A percentile compares a stretch with the other conserved stretches of the same genome.
These are phyloP conservation scores for Torulaspora pretoriensis DNA, from an alignment of 1,139 yeast genomes.

Conservation along the genomic window DNA sequence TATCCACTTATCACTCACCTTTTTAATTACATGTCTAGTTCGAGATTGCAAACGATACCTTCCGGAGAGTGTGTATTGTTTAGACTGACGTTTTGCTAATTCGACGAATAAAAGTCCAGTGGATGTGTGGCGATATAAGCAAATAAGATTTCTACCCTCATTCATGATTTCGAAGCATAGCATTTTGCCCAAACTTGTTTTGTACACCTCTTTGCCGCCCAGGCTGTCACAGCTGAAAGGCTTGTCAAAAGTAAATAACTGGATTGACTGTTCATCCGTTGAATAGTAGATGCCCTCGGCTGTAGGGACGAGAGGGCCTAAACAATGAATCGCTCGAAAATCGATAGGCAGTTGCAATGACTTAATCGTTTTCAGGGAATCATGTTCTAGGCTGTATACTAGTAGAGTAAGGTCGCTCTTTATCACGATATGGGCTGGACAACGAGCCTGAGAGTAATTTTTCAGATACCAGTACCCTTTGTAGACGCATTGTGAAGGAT, in stretches of 20 bases:
- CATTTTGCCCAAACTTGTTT: slow-evolving; percentile 1
- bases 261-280: background rate
- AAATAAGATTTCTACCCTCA: background rate
- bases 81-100: background rate
- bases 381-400: background rate
- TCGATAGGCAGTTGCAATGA: background rate
- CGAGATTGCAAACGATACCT: background rate
- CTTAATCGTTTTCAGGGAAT: background rate
- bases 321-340: background rate
- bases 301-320: background rate
- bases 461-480: slow-evolving; percentile 3
- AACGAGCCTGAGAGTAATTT: background rate
- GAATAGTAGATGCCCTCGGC: background rate
- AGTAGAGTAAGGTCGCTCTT: slow-evolving; percentile 4
- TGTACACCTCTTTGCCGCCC: background rate
- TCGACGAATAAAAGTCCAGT: slow-evolving; percentile 7
- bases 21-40: background rate
- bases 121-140: slow-evolving; percentile 4
- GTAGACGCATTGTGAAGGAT: background rate
- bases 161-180: slow-evolving; percentile 4
- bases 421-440: slow-evolving; percentile 6
- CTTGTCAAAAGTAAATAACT: background rate
- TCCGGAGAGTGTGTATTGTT: background rate
- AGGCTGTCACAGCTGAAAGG: background rate
- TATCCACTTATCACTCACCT: slow-evolving; percentile 4